Conservation (phyloP, 2,329 filamentous ascomycete genomes). For the Penicillium sp. region DNA sequence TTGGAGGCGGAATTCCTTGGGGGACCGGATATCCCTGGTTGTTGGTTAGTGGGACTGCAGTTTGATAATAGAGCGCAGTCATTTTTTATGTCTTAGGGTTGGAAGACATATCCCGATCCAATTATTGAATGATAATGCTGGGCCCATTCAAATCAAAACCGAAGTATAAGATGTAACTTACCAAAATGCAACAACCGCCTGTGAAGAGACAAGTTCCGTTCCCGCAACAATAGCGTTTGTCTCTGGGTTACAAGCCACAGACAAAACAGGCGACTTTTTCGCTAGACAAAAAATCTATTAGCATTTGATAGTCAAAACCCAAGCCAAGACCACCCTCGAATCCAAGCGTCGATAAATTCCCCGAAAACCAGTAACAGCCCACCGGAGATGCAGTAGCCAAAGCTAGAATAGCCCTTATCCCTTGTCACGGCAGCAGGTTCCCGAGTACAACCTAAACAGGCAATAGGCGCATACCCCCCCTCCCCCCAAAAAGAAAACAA, state of each 20-base stretch:
- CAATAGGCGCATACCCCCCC: constrained; percentile 1
- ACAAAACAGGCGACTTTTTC: constrained; percentile 52
- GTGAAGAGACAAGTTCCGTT: constrained; percentile 51
- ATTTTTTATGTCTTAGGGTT: background rate
- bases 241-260: constrained; percentile 49
- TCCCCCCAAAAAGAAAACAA: background rate
- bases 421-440: constrained; percentile 1
- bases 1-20: constrained; percentile 35
- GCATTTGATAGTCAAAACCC: constrained; percentile 2
- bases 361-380: constrained; percentile 11
- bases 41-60: constrained; percentile 24
- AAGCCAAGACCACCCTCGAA: constrained; percentile 9
- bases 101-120: background rate
- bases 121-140: background rate
- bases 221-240: constrained; percentile 54
- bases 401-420: constrained; percentile 1
- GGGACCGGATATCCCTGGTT: constrained; percentile 45
- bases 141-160: background rate
- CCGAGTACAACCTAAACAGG: constrained; percentile 2
- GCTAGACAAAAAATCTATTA: constrained; percentile 35
- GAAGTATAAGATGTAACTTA: constrained; percentile 29
- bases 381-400: constrained; percentile 6
- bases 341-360: constrained; percentile 12
- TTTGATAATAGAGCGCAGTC: background rate
- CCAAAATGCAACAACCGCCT: constrained; percentile 46